Percentiles rank a stretch among this genome's conserved stretches.
These are phyloP conservation scores for Solanum lignicaule DNA, from an alignment of 257 asterid species.

Conservation along the genomic window DNA sequence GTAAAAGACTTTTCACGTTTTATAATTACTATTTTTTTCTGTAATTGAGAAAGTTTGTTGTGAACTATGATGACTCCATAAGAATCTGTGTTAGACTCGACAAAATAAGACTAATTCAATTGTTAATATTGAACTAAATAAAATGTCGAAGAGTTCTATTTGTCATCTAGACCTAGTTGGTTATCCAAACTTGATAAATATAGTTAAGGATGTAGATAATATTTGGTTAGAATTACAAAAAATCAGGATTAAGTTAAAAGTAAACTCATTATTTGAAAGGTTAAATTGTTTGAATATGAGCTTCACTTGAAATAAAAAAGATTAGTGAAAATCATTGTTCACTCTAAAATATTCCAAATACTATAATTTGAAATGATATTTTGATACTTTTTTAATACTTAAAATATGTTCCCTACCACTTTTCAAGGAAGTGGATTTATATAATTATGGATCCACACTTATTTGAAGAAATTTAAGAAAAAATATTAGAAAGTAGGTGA, in stretches of 20 bases:
- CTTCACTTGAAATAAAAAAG: neutral
- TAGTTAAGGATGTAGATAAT: neutral
- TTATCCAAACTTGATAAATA: neutral
- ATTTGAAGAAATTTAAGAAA: neutral
- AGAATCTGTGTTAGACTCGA: neutral
- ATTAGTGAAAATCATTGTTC: neutral
- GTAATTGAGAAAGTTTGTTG: no score
- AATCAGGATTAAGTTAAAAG: neutral
- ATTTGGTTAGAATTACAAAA: neutral
- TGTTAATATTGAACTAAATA: no score
- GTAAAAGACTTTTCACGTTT: no score
- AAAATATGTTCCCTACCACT: neutral
- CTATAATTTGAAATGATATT: neutral
- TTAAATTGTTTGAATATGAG: neutral
- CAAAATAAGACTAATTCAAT: no score
- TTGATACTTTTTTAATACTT: neutral
- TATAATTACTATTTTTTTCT: no score
- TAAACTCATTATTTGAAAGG: neutral
- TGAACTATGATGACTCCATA: no score
- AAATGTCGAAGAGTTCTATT: rapidly evolving
- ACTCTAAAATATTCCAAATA: neutral
- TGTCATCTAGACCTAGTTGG: neutral
- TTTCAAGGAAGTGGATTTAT: neutral
- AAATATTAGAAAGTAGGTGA: no score
- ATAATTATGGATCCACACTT: neutral